phyloP scores from a whole-genome alignment of 495 filamentous ascomycete species.

The Talaromyces nanjingensis region DNA sequence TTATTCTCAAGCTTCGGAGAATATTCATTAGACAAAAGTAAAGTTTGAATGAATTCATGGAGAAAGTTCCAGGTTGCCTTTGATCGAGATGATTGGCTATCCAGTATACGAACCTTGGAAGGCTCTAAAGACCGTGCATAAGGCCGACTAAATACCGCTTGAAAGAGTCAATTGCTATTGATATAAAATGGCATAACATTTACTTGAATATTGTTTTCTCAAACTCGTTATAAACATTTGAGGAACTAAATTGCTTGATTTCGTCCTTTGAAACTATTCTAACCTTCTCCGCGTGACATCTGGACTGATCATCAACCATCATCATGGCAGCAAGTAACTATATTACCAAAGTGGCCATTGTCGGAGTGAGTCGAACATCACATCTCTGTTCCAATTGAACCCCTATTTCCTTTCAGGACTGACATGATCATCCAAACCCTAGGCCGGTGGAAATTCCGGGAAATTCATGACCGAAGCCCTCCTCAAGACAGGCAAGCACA shows the following conservation, averaged over 20 bases:
- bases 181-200: too few species aligned
- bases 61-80: too few species aligned
- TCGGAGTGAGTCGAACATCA: conserved; percentile 28
- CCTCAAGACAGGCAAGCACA: conserved; percentile 41
- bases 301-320: background rate
- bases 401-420: too few species aligned
- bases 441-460: conserved; percentile 49
- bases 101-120: too few species aligned
- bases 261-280: background rate
- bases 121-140: too few species aligned
- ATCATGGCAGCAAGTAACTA: background rate
- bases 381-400: background rate
- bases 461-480: conserved; percentile 42
- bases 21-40: too few species aligned
- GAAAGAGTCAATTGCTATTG: too few species aligned
- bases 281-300: background rate
- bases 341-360: conserved; percentile 40
- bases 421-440: background rate
- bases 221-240: background rate
- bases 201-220: too few species aligned
- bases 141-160: too few species aligned
- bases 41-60: too few species aligned
- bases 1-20: too few species aligned
- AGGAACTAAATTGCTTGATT: background rate
- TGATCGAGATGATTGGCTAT: too few species aligned